Conservation (phyloP, 169 alveolate genomes). For the Blepharisma undulans region DNA sequence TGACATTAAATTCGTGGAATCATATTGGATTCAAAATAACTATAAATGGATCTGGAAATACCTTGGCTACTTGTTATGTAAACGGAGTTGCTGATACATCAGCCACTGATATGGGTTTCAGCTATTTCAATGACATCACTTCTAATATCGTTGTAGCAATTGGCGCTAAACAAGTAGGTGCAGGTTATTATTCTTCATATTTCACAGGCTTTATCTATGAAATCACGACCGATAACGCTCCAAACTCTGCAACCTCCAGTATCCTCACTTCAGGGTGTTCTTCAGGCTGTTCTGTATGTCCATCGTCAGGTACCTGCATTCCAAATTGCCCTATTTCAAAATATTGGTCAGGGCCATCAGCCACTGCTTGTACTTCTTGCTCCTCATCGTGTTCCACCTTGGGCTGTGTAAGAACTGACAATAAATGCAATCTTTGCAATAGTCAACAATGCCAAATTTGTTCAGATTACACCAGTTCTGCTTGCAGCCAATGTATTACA, state of each 20-base stretch:
- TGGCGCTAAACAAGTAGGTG: neutral
- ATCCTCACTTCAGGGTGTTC: neutral
- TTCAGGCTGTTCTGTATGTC: neutral
- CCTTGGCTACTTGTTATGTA: neutral
- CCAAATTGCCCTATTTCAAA: neutral
- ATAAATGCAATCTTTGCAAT: neutral
- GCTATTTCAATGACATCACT: neutral
- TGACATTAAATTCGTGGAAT: neutral
- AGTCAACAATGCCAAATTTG: neutral
- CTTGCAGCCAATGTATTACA: neutral
- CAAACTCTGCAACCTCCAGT: neutral
- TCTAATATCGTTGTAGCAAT: neutral
- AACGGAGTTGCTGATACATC: neutral
- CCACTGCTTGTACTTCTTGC: neutral
- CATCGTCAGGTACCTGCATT: neutral
- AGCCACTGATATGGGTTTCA: neutral
- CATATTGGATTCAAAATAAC: neutral
- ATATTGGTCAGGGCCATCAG: conserved; percentile 1
- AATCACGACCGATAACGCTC: neutral
- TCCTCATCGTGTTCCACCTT: neutral
- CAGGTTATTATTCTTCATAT: neutral
- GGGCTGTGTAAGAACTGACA: neutral
- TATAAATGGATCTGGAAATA: neutral
- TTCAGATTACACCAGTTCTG: neutral
- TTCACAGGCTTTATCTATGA: conserved; percentile 3